Conservation (phyloP, 78 protist species). For the Dictyostelium citrinum region DNA sequence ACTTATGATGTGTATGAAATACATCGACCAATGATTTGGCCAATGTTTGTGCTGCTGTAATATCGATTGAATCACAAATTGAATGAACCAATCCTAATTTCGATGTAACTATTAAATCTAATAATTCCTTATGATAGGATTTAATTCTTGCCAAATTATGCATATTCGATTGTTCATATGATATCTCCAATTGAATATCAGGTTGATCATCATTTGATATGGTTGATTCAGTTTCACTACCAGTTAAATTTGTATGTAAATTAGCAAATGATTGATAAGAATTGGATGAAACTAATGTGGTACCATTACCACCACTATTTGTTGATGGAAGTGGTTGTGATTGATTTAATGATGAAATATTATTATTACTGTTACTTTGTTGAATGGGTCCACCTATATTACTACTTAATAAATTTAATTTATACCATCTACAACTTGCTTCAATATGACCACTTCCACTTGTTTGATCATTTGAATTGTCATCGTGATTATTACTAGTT, state of each 20-base stretch:
- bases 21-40: slow-evolving; percentile 60
- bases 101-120: slow-evolving; percentile 25
- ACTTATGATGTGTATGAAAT: slow-evolving; percentile 56
- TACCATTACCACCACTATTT: neutral
- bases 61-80: slow-evolving; percentile 33
- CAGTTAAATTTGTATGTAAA: neutral
- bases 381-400: neutral
- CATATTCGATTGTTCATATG: slow-evolving; percentile 36
- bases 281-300: neutral
- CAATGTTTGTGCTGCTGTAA: slow-evolving; percentile 28
- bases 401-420: neutral
- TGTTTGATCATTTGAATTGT: neutral
- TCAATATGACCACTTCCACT: neutral
- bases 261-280: slow-evolving; percentile 9
- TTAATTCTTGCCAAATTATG: slow-evolving; percentile 25
- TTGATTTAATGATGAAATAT: neutral
- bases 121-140: slow-evolving; percentile 25
- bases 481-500: neutral
- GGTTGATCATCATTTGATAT: slow-evolving; percentile 22
- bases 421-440: slow-evolving; percentile 55
- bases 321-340: neutral
- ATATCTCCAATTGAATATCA: slow-evolving; percentile 56
- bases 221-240: slow-evolving; percentile 33
- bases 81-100: slow-evolving; percentile 60
- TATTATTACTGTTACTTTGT: neutral